A percentile compares a stretch with the other conserved stretches of the same genome.
Evolutionary conservation across 345 rosid genomes (phyloP).

Genomic region (Eucalyptus urophylla): DNA sequence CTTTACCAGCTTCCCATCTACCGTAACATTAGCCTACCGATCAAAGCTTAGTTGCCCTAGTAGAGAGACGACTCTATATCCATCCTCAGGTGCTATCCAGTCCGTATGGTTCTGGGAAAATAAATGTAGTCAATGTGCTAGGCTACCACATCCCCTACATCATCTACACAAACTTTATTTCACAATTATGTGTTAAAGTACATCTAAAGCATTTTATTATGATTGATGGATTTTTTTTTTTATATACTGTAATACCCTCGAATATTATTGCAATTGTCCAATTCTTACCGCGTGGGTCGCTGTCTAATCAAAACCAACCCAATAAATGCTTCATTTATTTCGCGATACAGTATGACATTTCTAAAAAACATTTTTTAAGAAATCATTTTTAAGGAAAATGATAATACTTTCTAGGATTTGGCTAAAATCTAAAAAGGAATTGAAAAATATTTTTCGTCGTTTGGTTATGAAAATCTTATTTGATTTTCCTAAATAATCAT

Average conservation of each 20-base stretch:
- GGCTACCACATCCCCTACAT: background rate
- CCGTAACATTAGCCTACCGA: background rate
- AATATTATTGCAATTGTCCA: background rate
- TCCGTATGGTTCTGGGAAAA: background rate
- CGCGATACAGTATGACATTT: background rate
- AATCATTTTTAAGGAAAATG: too few relatives aligned
- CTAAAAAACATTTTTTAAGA: accelerated
- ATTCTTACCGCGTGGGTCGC: background rate
- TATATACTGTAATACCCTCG: background rate
- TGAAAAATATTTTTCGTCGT: accelerated
- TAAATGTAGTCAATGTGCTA: background rate
- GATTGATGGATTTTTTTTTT: background rate
- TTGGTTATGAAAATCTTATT: too few relatives aligned
- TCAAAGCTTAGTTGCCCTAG: background rate
- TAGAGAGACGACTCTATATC: background rate
- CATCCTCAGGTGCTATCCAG: background rate
- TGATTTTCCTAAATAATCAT: background rate
- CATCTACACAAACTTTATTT: background rate
- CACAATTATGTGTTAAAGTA: background rate
- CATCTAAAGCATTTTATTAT: background rate
- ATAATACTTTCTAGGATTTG: too few relatives aligned
- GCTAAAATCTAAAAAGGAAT: background rate
- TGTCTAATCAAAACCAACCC: background rate
- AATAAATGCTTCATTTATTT: too few relatives aligned
- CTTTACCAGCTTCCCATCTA: background rate